These are phyloP conservation scores for Trichoderma koningii DNA, from an alignment of 2,329 filamentous ascomycete genomes.

Conservation along the genomic window DNA sequence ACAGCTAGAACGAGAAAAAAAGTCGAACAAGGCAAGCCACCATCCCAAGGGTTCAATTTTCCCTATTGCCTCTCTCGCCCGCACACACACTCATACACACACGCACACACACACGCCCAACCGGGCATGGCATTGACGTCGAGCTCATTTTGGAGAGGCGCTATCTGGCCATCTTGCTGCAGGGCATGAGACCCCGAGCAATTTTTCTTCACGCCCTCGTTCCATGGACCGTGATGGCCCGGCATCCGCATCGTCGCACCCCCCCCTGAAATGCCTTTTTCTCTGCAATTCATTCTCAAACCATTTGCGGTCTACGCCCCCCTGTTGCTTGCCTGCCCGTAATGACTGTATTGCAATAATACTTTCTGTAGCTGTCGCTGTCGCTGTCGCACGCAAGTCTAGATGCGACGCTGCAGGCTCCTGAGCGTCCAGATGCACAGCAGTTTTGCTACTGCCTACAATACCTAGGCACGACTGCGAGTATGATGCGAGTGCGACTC, in stretches of 20 bases:
- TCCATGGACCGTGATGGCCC: too few species aligned
- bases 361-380: too few species aligned
- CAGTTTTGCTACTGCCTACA: too few species aligned
- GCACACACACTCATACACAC: background rate
- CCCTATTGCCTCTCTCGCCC: background rate
- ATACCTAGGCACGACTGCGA: too few species aligned
- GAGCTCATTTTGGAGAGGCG: slow-evolving; percentile 13
- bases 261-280: too few species aligned
- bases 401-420: slow-evolving; percentile 31
- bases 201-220: too few species aligned
- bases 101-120: background rate
- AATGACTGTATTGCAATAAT: too few species aligned
- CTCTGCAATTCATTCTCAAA: too few species aligned
- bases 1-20: background rate
- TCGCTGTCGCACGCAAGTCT: background rate
- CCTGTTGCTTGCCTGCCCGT: too few species aligned
- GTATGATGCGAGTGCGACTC: too few species aligned
- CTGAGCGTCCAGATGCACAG: slow-evolving; percentile 12
- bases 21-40: slow-evolving; percentile 6
- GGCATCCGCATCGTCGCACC: too few species aligned
- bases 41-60: slow-evolving; percentile 3
- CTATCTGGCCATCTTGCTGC: slow-evolving; percentile 29
- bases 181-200: slow-evolving; percentile 34
- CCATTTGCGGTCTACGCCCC: too few species aligned
- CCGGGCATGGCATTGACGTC: background rate